Conservation (phyloP, 495 filamentous ascomycete genomes). For the Penicillium parvum region DNA sequence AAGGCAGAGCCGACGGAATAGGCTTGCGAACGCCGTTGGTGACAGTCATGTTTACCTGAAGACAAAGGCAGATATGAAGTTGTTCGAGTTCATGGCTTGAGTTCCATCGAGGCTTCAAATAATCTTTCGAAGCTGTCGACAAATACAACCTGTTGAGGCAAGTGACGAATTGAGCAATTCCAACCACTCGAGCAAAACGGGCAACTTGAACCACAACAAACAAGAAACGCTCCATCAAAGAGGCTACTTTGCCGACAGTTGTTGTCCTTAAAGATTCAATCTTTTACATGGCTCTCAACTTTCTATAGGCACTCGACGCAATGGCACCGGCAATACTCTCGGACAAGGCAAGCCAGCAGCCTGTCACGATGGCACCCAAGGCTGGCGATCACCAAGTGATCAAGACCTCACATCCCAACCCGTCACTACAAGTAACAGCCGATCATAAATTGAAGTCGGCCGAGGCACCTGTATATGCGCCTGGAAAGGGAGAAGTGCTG, state of each 20-base stretch:
- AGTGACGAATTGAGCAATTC: slow-evolving; percentile 4
- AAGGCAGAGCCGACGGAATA: slow-evolving; percentile 14
- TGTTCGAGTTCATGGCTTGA: background rate
- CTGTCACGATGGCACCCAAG: slow-evolving; percentile 5
- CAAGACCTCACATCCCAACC: slow-evolving; percentile 40
- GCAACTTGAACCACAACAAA: slow-evolving; percentile 1
- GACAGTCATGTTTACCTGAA: slow-evolving; percentile 14
- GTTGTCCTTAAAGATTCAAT: slow-evolving; percentile 6
- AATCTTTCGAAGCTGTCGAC: slow-evolving; percentile 1
- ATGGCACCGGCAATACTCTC: slow-evolving; percentile 17
- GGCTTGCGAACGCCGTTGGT: slow-evolving; percentile 15
- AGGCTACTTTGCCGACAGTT: slow-evolving; percentile 2
- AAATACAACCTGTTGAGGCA: slow-evolving; percentile 10
- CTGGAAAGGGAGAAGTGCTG: slow-evolving; percentile 42
- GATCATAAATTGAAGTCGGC: slow-evolving; percentile 50
- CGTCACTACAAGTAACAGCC: slow-evolving; percentile 52
- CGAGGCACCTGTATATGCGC: slow-evolving; percentile 47
- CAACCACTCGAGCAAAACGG: background rate
- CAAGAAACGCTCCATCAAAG: background rate
- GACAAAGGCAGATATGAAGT: background rate
- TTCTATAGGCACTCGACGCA: background rate
- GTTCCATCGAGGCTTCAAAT: slow-evolving; percentile 5
- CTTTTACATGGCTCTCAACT: background rate
- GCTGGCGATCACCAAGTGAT: slow-evolving; percentile 6
- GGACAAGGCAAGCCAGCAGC: slow-evolving; percentile 6